Evolutionary conservation across 441 rosid species (phyloP).

Genomic region (Rhodomyrtus psidioides): DNA sequence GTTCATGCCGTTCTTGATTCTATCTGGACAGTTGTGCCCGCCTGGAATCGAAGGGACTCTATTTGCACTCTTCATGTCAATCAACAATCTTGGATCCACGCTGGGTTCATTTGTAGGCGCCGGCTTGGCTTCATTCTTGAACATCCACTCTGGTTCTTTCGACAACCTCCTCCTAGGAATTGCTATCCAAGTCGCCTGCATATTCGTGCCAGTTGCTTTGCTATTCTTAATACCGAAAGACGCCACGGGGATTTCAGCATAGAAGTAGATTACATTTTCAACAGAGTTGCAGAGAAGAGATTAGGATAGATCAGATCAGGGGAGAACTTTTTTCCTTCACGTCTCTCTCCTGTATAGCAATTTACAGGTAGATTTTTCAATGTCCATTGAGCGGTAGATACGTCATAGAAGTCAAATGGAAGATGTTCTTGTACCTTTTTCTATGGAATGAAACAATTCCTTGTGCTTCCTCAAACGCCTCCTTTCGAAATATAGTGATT

Average conservation of each 20-base stretch:
- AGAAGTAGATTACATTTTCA: not conserved
- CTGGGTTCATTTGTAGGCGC: slow-evolving; percentile 83
- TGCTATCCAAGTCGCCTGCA: slow-evolving; percentile 66
- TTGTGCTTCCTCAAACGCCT: not conserved
- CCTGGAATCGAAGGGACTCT: slow-evolving; percentile 96
- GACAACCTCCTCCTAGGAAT: slow-evolving; percentile 67
- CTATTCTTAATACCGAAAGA: slow-evolving; percentile 82
- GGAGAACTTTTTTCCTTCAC: not conserved
- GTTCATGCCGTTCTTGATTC: slow-evolving; percentile 87
- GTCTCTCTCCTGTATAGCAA: not conserved
- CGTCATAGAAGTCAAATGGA: not conserved
- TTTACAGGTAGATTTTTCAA: not conserved
- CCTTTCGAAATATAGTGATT: not conserved
- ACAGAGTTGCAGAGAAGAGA: not conserved
- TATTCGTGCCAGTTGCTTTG: slow-evolving; percentile 54
- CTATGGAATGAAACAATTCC: not conserved
- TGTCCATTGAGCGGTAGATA: not conserved
- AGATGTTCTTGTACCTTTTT: not conserved
- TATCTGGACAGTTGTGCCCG: slow-evolving; percentile 90
- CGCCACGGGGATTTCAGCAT: slow-evolving; percentile 76
- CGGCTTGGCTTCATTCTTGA: slow-evolving; percentile 66
- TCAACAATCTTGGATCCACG: slow-evolving; percentile 79
- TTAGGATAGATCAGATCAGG: not conserved
- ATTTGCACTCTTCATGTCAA: slow-evolving; percentile 94
- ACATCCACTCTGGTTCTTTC: slow-evolving; percentile 78